Conservation (phyloP, 2,329 filamentous ascomycete species). For the Colletotrichum coccodes region DNA sequence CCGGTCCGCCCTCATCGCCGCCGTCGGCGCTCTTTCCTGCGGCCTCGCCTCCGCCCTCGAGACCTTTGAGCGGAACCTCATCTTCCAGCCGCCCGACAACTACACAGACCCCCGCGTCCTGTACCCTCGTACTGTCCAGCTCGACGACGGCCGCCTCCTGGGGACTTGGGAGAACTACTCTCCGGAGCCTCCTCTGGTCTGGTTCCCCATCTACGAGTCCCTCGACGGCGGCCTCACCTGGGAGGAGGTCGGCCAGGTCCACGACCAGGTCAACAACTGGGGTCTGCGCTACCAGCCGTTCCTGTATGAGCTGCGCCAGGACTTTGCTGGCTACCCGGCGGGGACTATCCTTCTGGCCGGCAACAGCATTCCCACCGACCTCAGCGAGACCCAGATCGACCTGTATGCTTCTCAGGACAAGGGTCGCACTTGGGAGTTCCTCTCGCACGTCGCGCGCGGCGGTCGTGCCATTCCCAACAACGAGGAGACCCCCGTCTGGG, state of each 20-base stretch:
- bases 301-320: slow-evolving; percentile 70
- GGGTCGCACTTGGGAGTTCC: slow-evolving; percentile 73
- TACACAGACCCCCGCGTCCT: slow-evolving; percentile 55
- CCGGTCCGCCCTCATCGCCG: slow-evolving; percentile 28
- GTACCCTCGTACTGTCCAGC: slow-evolving; percentile 55
- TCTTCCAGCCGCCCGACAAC: slow-evolving; percentile 54
- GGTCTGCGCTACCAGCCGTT: slow-evolving; percentile 77
- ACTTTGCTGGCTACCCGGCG: slow-evolving; percentile 65
- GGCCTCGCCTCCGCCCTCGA: slow-evolving; percentile 30
- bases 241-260: slow-evolving; percentile 70
- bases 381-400: slow-evolving; percentile 74
- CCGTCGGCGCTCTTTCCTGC: slow-evolving; percentile 13
- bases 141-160: slow-evolving; percentile 57
- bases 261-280: slow-evolving; percentile 71
- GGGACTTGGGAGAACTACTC: slow-evolving; percentile 68
- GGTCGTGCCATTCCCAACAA: slow-evolving; percentile 72
- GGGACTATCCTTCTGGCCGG: slow-evolving; percentile 73
- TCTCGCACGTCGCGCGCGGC: slow-evolving; percentile 72
- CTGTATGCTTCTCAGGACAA: slow-evolving; percentile 72
- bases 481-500: slow-evolving; percentile 76
- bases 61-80: slow-evolving; percentile 41
- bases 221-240: slow-evolving; percentile 68
- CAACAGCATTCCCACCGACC: slow-evolving; percentile 67
- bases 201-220: slow-evolving; percentile 65
- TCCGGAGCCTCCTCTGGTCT: slow-evolving; percentile 63